Percentiles rank a stretch among this genome's conserved stretches.
These are phyloP conservation scores for Boletus mariae DNA, from an alignment of 1,284 basidiomycete species.

Conservation along the genomic window DNA sequence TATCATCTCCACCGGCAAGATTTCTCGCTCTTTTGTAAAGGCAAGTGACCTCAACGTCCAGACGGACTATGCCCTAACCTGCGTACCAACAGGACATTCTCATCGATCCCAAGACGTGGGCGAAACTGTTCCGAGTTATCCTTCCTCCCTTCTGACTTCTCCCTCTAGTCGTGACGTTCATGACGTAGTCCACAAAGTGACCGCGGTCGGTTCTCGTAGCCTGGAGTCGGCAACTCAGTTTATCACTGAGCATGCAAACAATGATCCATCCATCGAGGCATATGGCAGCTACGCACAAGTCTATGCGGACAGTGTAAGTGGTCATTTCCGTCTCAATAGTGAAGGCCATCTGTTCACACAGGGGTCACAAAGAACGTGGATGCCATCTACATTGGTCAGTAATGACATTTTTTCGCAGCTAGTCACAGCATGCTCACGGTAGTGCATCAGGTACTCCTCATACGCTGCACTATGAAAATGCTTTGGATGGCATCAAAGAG, in stretches of 20 bases:
- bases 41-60: conserved; percentile 24
- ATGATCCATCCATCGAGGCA: conserved; percentile 55
- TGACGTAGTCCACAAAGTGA: conserved; percentile 76
- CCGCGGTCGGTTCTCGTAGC: conserved; percentile 78
- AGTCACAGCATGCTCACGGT: conserved; percentile 7
- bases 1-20: conserved; percentile 52
- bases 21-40: conserved; percentile 44
- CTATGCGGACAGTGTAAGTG: conserved; percentile 61
- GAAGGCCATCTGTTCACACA: conserved; percentile 7
- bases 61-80: conserved; percentile 2
- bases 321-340: conserved; percentile 1
- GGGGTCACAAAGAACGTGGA: conserved; percentile 59
- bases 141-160: not conserved
- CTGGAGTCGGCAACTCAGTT: conserved; percentile 70
- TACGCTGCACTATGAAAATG: conserved; percentile 78
- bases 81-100: conserved; percentile 40
- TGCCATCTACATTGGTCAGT: conserved; percentile 72
- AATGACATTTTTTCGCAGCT: conserved; percentile 6
- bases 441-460: conserved; percentile 73
- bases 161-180: conserved; percentile 55
- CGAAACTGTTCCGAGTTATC: not conserved
- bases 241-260: conserved; percentile 50
- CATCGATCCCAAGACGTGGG: conserved; percentile 49
- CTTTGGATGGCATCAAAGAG: conserved; percentile 71
- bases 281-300: conserved; percentile 80